Evolutionary conservation across 345 rosid species (phyloP), one percentile per base, ranked within the genome.

Genomic region (Citrus australasica): DNA sequence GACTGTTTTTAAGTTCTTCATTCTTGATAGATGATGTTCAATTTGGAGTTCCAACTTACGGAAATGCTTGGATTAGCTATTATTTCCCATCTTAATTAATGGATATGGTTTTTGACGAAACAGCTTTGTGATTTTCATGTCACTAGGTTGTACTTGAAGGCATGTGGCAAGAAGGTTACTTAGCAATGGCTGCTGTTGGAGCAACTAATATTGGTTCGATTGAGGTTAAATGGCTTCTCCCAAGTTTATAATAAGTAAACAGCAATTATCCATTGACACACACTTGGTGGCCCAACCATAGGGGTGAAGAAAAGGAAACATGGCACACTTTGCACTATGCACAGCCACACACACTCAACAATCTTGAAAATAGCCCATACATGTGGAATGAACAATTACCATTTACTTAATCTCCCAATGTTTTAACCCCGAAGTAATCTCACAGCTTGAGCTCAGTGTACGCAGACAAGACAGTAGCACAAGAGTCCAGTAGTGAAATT

Each of bases 151-250:
- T 96, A 63, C 97, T 96, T 68, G 97, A 92, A 84, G 99, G 99
- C 84, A 21, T 71, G 51, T 94, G 98, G 99, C 85, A 89, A 85
- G 88, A 89, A 86, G 98, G 98, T 32, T 92, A 84, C 81, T 87
- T 96, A 97, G 97, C 97, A 53, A 87, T 96, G 74, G 98, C 94
- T 63, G 99, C 98, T 38, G 81, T 96, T 75, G 99, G 99, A 73
- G 97, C 98, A 19, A 96, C 98, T 67, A 96, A 89, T 85, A 89
- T 94, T 82, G 99, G 99, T 42, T 96, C 99, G 6, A 94, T 96
- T 78, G 90, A 96, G 95, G 99, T 95, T 74, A 73, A 42, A 60
- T 81, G 55, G 69, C 63, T 71, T 65, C 70, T 33, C 8, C 35
- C 60, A 9, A 38, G 55, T 60, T 46, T 10, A 59, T 56, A n/a